These are phyloP conservation scores for Tarenaya hassleriana DNA, from an alignment of 345 rosid species.

Conservation along the genomic window DNA sequence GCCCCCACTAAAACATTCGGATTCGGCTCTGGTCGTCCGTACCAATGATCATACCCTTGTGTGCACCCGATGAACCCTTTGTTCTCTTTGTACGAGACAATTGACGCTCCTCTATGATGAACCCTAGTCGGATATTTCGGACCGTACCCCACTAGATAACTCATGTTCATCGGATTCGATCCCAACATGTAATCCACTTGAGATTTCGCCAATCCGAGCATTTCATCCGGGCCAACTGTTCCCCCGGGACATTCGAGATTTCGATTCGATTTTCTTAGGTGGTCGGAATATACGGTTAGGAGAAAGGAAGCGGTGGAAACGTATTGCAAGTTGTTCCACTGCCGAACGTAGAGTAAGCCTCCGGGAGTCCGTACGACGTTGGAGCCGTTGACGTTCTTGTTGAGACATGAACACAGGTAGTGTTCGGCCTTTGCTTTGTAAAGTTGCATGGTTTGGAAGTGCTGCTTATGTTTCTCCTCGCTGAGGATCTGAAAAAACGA, in stretches of 20 bases:
- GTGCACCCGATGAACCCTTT: constrained; percentile 94
- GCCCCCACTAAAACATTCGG: constrained; percentile 64
- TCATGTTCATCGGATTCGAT: constrained; percentile 71
- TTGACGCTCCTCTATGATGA: constrained; percentile 93
- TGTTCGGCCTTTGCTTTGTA: constrained; percentile 69
- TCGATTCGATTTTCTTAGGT: constrained; percentile 35
- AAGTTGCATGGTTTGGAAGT: constrained; percentile 34
- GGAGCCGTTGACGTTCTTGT: constrained; percentile 45
- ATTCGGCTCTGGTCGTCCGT: constrained; percentile 36
- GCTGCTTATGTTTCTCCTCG: constrained; percentile 41
- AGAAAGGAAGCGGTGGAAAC: constrained; percentile 78
- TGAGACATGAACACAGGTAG: constrained; percentile 77
- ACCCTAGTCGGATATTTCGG: constrained; percentile 56
- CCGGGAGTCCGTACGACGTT: constrained; percentile 63
- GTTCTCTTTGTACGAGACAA: constrained; percentile 59
- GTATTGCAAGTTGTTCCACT: constrained; percentile 98
- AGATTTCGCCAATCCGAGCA: constrained; percentile 53
- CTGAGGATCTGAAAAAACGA: constrained; percentile 43
- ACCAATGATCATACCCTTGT: constrained; percentile 68
- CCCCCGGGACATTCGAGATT: constrained; percentile 45
- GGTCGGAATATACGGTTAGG: constrained; percentile 64
- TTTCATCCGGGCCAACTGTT: constrained; percentile 33
- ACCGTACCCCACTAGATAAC: constrained; percentile 83
- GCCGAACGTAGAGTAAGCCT: constrained; percentile 69
- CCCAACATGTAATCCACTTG: constrained; percentile 88